phyloP scores from a whole-genome alignment of 2,329 filamentous ascomycete genomes.

The Elsinoe arachidis region DNA sequence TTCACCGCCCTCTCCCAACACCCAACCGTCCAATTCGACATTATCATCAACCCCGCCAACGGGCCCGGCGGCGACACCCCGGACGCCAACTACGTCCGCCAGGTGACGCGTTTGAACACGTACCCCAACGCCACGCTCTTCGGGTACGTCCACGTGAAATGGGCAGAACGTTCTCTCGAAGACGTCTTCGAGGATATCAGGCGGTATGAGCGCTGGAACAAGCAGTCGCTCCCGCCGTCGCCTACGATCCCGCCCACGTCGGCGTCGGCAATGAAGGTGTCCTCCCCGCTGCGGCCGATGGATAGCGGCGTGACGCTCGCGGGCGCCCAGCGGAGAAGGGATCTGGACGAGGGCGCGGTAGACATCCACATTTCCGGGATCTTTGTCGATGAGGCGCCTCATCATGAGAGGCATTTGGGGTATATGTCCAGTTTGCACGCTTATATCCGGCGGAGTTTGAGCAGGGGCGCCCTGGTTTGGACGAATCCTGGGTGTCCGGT shows the following conservation, averaged over 20 bases:
- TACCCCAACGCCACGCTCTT: conserved; percentile 22
- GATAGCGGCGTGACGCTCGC: conserved; percentile 3
- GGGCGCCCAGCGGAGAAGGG: conserved; percentile 10
- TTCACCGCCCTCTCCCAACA: conserved; percentile 17
- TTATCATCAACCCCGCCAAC: conserved; percentile 17
- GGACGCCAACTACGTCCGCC: conserved; percentile 20
- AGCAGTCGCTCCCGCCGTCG: conserved; percentile 1
- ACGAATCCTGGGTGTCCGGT: conserved; percentile 20
- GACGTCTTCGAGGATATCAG: conserved; percentile 18
- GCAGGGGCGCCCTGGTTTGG: conserved; percentile 18
- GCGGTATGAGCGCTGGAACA: conserved; percentile 19
- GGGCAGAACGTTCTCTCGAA: conserved; percentile 19
- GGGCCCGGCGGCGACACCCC: conserved; percentile 18
- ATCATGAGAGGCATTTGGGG: conserved; percentile 10
- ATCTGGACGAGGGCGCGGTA: conserved; percentile 11
- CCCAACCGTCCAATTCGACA: conserved; percentile 15
- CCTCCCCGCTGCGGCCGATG: neutral
- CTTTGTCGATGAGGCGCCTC: conserved; percentile 26
- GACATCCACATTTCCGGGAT: conserved; percentile 23
- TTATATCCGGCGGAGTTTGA: conserved; percentile 14
- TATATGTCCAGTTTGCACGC: conserved; percentile 19
- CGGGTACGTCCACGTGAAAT: conserved; percentile 25
- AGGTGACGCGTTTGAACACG: conserved; percentile 20
- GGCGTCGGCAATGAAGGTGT: conserved; percentile 4
- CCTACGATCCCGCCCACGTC: conserved; percentile 13